Evolutionary conservation across 139 green algal species (phyloP).

Genomic region (Chlorella vulgaris): DNA sequence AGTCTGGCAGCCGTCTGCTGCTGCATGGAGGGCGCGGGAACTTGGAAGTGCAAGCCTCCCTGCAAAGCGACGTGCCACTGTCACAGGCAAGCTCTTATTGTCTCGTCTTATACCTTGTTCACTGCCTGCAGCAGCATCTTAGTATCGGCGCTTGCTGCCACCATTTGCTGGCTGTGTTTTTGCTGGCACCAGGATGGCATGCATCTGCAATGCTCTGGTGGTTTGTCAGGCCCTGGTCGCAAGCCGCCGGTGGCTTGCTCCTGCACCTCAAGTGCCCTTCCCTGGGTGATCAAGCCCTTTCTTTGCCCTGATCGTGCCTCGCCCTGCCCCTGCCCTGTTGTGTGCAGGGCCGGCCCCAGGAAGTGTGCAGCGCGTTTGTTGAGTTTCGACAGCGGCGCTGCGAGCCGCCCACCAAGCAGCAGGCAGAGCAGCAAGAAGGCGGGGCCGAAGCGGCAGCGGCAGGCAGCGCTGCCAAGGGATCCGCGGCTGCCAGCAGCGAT

Average conservation of each 20-base stretch:
- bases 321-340: background rate
- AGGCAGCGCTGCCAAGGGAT: background rate
- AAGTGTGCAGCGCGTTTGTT: slow-evolving; percentile 49
- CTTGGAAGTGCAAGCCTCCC: background rate
- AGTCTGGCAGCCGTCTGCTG: slow-evolving; percentile 27
- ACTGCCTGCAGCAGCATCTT: no score
- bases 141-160: no score
- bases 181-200: no score
- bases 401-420: background rate
- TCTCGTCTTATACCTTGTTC: no score
- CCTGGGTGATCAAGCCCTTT: no score
- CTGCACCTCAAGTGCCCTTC: no score
- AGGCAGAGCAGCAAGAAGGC: background rate
- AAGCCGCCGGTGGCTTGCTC: no score
- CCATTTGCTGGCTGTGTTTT: no score
- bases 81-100: background rate
- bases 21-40: slow-evolving; percentile 26
- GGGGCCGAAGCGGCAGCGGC: background rate
- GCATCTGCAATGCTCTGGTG: no score
- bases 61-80: background rate
- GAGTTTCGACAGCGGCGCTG: slow-evolving; percentile 40
- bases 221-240: no score
- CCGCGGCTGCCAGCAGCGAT: background rate
- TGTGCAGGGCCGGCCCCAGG: slow-evolving; percentile 27
- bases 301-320: no score